Evolutionary conservation across 179 eudicot genomes (phyloP), one percentile per base, ranked within the genome.

Genomic region (Actinidia arguta): DNA sequence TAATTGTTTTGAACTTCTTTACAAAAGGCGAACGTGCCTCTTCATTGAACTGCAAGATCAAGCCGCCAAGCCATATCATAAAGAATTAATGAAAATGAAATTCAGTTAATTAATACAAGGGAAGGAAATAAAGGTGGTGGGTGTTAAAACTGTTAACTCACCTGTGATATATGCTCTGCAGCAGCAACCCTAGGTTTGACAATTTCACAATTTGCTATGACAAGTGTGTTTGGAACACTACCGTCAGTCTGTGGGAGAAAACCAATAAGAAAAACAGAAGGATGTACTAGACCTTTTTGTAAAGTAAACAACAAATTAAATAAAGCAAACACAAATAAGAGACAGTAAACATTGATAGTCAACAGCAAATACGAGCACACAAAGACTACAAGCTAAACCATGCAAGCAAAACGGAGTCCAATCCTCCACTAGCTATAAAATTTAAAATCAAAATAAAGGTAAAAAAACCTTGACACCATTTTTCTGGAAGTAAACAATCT

Each of bases 131-230:
- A 55, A 66, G 59, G 31, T 44, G 36, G n/a, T 42, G 75, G 14
- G 27, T 20, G 31, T 69, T 31, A 50, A 36, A 24, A 56, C 31
- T 42, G 50, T 42, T 47, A 46, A 14, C 52, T 81, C 63, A 97
- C 99, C 96, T 97, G 95, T 27, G 99, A 89, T 83, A 97, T 97
- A 85, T 97, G 99, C 84, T 97, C 98, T 24, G 99, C 97, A 42
- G 99, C 99, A 78, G 99, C 99, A 84, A 96, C 98, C 86, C 99
- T 91, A 76, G 99, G 92, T 89, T 95, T 97, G 17, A 97, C 98
- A 88, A 97, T 87, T 86, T 97, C 99, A 87, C 98, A 95, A 81
- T 95, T 97, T 71, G 99, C 98, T 79, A 97, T 93, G 71, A 97
- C 99, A 71, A 97, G 91, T 63, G 99, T 97, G 83, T 97, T 97